phyloP scores from a whole-genome alignment of 140 eudicot species.

The Flaveria floridana region DNA sequence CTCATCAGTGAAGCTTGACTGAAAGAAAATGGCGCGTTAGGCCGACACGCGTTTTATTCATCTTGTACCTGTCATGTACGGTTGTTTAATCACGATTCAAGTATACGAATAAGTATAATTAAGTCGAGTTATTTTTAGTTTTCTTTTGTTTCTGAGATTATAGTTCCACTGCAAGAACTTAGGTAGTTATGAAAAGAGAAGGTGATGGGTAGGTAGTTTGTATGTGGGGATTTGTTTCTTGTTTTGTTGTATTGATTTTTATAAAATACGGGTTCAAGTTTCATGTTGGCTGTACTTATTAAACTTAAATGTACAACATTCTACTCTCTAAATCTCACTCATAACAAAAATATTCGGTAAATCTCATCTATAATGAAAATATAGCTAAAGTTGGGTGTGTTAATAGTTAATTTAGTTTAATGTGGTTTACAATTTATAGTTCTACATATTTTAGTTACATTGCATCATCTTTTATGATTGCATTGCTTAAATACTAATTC shows the following conservation, averaged over 20 bases:
- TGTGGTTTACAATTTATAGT: too few relatives aligned
- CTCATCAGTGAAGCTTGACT: slow-evolving; percentile 58
- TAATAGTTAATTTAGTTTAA: too few relatives aligned
- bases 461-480: too few relatives aligned
- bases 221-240: not conserved
- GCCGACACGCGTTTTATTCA: not conserved
- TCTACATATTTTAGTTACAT: too few relatives aligned
- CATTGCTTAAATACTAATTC: too few relatives aligned
- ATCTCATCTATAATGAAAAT: too few relatives aligned
- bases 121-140: not conserved
- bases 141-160: not conserved
- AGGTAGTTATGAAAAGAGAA: not conserved
- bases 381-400: too few relatives aligned
- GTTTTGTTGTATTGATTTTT: not conserved
- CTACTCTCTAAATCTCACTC: too few relatives aligned
- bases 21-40: slow-evolving; percentile 13
- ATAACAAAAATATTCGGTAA: too few relatives aligned
- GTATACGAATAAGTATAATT: not conserved
- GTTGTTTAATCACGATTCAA: not conserved
- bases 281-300: too few relatives aligned
- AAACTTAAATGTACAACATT: too few relatives aligned
- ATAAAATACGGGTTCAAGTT: not conserved
- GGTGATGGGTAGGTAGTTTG: slow-evolving; percentile 1
- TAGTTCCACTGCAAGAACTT: slow-evolving; percentile 2
- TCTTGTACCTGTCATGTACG: not conserved